A percentile compares a stretch with the other conserved stretches of the same genome.
Conservation (phyloP, 768 basidiomycete species). For the Podaxis rugospora region DNA sequence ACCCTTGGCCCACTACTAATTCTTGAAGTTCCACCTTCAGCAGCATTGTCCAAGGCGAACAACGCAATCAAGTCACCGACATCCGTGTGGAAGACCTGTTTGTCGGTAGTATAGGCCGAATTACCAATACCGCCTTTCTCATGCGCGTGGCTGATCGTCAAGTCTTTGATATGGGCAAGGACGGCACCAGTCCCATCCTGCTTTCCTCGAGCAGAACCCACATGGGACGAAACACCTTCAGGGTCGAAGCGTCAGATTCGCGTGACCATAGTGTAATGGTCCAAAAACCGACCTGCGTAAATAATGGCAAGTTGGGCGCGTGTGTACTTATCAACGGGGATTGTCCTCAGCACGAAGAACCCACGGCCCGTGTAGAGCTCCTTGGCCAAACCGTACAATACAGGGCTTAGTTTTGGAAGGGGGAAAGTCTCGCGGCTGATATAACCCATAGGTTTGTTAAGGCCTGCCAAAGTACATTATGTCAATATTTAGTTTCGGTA, state of each 20-base stretch:
- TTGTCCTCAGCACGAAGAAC: conserved; percentile 44
- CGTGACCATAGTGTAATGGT: not conserved
- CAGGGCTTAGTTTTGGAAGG: conserved; percentile 33
- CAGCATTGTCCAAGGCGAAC: conserved; percentile 36
- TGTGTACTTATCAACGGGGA: conserved; percentile 39
- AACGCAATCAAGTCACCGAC: conserved; percentile 42
- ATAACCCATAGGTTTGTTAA: conserved; percentile 24
- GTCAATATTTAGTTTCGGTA: not conserved
- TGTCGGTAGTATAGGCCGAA: conserved; percentile 44
- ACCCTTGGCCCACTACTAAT: conserved; percentile 39
- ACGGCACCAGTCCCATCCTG: conserved; percentile 41
- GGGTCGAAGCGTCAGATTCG: not conserved
- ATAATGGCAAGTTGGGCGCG: conserved; percentile 35
- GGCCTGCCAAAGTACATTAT: not conserved
- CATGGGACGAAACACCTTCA: conserved; percentile 40
- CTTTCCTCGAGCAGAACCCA: conserved; percentile 38
- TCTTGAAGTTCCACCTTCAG: conserved; percentile 40
- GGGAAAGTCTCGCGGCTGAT: conserved; percentile 37
- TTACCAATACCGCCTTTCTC: conserved; percentile 38
- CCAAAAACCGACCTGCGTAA: conserved; percentile 34
- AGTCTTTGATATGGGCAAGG: conserved; percentile 44
- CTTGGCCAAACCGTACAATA: conserved; percentile 30
- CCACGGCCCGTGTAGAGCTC: conserved; percentile 43
- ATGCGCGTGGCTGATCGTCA: conserved; percentile 36
- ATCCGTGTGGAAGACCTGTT: conserved; percentile 47